phyloP scores from a whole-genome alignment of 495 filamentous ascomycete genomes.

The Aspergillus sclerotioniger region DNA sequence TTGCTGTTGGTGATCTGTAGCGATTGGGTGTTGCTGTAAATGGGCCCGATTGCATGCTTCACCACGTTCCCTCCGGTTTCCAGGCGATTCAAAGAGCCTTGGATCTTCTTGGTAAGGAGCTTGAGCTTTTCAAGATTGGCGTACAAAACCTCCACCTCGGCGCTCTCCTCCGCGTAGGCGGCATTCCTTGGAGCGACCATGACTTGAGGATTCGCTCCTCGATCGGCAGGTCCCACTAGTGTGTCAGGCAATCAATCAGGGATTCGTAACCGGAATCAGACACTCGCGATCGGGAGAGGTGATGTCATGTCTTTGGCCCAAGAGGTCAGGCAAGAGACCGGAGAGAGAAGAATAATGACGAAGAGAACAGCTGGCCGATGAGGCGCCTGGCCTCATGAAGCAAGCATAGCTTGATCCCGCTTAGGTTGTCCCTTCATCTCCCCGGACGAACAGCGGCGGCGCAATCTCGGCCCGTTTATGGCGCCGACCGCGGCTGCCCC shows the following conservation, averaged over 20 bases:
- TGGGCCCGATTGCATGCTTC: slow-evolving; percentile 85
- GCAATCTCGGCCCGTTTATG: slow-evolving; percentile 21
- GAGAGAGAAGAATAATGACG: background rate
- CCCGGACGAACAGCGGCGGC: slow-evolving; percentile 7
- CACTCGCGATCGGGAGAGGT: slow-evolving; percentile 14
- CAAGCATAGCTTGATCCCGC: slow-evolving; percentile 5
- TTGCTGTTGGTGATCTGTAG: slow-evolving; percentile 83
- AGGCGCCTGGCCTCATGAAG: slow-evolving; percentile 28
- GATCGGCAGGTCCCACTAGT: slow-evolving; percentile 19
- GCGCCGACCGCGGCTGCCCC: slow-evolving; percentile 2
- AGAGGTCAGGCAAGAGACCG: background rate
- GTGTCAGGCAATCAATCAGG: slow-evolving; percentile 13
- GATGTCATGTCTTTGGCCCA: slow-evolving; percentile 28
- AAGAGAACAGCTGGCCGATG: slow-evolving; percentile 10
- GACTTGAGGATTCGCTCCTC: slow-evolving; percentile 15
- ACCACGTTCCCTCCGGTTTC: slow-evolving; percentile 86
- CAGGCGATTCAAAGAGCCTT: slow-evolving; percentile 77
- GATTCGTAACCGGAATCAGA: slow-evolving; percentile 4
- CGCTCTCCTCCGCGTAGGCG: slow-evolving; percentile 67
- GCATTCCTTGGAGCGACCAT: slow-evolving; percentile 54
- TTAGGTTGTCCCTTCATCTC: background rate
- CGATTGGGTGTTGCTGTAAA: slow-evolving; percentile 87
- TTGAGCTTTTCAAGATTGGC: slow-evolving; percentile 67
- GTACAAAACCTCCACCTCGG: slow-evolving; percentile 67
- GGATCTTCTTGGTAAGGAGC: slow-evolving; percentile 85